phyloP scores from a whole-genome alignment of 2,329 filamentous ascomycete genomes.

The Fusarium cyanostomum region DNA sequence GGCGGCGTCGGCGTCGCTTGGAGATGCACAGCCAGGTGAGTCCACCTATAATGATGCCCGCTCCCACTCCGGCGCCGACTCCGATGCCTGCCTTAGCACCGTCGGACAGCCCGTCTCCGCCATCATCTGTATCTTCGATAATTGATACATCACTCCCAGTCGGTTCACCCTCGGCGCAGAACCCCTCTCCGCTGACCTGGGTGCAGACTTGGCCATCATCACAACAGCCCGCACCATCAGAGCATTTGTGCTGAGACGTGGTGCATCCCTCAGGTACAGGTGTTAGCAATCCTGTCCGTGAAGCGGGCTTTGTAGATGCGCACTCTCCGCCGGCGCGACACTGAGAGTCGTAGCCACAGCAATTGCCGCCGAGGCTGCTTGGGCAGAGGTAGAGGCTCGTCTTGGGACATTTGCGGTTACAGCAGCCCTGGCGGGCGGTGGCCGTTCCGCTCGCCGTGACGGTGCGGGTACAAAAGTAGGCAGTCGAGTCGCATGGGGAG shows the following conservation, averaged over 20 bases:
- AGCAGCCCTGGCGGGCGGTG: constrained; percentile 48
- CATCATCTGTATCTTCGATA: constrained; percentile 39
- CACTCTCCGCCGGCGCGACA: constrained; percentile 53
- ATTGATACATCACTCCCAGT: constrained; percentile 47
- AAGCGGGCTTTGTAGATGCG: constrained; percentile 44
- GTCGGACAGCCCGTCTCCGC: constrained; percentile 49
- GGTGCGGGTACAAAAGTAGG: constrained; percentile 48
- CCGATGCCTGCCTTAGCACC: constrained; percentile 68
- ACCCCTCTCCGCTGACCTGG: constrained; percentile 47
- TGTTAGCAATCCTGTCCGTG: constrained; percentile 44
- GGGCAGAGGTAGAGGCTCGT: constrained; percentile 58
- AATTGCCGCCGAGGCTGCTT: constrained; percentile 55
- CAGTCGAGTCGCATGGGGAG: constrained; percentile 47
- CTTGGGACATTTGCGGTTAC: constrained; percentile 52
- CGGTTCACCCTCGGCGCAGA: constrained; percentile 52
- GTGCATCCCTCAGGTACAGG: constrained; percentile 56
- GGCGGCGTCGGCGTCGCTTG: constrained; percentile 48
- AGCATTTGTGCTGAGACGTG: constrained; percentile 55
- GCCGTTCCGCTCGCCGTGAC: constrained; percentile 42
- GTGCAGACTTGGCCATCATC: constrained; percentile 55
- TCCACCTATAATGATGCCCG: constrained; percentile 53
- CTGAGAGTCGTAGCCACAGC: constrained; percentile 57
- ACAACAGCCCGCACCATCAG: constrained; percentile 62
- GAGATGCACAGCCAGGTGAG: constrained; percentile 60
- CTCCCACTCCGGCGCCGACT: constrained; percentile 59